Conservation (phyloP, 768 basidiomycete species). For the Lentinula sp. region DNA sequence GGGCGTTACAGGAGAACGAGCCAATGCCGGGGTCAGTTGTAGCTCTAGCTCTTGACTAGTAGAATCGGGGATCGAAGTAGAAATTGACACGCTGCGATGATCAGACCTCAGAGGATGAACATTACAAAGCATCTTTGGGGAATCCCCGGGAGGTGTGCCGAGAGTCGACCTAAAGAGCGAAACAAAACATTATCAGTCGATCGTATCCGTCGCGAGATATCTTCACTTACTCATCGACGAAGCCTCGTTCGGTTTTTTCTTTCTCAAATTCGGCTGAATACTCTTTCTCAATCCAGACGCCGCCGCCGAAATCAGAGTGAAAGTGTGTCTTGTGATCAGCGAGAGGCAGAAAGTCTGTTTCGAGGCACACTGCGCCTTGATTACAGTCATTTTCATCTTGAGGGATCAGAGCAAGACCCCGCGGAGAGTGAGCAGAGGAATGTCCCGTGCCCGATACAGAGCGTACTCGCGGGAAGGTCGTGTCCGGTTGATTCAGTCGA, state of each 20-base stretch:
- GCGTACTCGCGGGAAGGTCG: constrained; percentile 24
- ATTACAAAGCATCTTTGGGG: background rate
- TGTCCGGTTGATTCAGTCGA: constrained; percentile 16
- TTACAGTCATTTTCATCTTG: background rate
- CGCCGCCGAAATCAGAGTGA: background rate
- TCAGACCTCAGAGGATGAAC: background rate
- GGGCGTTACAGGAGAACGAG: constrained; percentile 43
- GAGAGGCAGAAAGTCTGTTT: constrained; percentile 28
- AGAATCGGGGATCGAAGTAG: constrained; percentile 5
- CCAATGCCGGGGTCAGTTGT: constrained; percentile 43
- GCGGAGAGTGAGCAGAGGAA: background rate
- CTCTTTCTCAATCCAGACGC: constrained; percentile 14
- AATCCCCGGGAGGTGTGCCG: background rate
- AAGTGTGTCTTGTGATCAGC: background rate
- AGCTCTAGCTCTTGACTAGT: constrained; percentile 15
- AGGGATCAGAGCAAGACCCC: background rate
- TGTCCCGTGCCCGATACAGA: background rate
- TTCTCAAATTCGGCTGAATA: constrained; percentile 3
- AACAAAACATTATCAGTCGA: background rate
- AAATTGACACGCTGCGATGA: background rate
- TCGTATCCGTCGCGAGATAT: background rate
- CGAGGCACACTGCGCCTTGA: constrained; percentile 18
- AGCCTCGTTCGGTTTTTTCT: constrained; percentile 2
- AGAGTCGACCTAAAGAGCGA: background rate
- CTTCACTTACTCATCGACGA: constrained; percentile 4